A percentile compares a stretch with the other conserved stretches of the same genome.
Evolutionary conservation across 495 filamentous ascomycete genomes (phyloP).

Genomic region (Pseudoneurospora amorphoporcata): DNA sequence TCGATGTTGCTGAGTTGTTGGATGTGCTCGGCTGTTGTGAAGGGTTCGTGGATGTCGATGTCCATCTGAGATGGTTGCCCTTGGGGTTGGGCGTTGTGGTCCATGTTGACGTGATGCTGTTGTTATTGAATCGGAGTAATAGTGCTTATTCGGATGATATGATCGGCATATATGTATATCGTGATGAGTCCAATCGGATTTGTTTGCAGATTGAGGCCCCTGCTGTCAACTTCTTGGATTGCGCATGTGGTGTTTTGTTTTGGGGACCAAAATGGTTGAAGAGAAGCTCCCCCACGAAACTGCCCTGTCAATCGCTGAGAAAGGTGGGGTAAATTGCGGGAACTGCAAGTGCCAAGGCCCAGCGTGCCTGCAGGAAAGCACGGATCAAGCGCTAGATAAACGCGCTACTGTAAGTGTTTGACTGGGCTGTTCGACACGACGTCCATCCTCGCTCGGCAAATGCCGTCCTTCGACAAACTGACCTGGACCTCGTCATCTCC

Average conservation of each 20-base stretch:
- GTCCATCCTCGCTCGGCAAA: neutral
- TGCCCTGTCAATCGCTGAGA: neutral
- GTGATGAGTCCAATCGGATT: neutral
- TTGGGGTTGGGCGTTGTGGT: conserved; percentile 1
- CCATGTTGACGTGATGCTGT: conserved; percentile 1
- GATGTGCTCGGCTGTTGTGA: conserved; percentile 61
- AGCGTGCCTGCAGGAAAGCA: neutral
- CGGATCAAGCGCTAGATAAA: neutral
- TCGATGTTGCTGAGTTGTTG: conserved; percentile 69
- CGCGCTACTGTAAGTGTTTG: neutral
- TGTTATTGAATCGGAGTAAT: neutral
- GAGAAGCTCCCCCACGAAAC: neutral
- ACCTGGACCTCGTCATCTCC: neutral
- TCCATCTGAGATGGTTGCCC: neutral
- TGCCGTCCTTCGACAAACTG: neutral
- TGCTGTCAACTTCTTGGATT: neutral
- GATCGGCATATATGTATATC: neutral
- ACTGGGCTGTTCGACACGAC: neutral
- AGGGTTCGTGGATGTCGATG: conserved; percentile 28
- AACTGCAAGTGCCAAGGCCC: neutral
- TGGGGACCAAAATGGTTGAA: neutral
- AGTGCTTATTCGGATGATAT: neutral
- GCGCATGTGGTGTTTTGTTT: neutral
- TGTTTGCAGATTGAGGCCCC: neutral
- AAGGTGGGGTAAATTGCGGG: neutral